These are phyloP conservation scores for Acephala macrosclerotiorum DNA, from an alignment of 2,329 filamentous ascomycete species.

Conservation along the genomic window DNA sequence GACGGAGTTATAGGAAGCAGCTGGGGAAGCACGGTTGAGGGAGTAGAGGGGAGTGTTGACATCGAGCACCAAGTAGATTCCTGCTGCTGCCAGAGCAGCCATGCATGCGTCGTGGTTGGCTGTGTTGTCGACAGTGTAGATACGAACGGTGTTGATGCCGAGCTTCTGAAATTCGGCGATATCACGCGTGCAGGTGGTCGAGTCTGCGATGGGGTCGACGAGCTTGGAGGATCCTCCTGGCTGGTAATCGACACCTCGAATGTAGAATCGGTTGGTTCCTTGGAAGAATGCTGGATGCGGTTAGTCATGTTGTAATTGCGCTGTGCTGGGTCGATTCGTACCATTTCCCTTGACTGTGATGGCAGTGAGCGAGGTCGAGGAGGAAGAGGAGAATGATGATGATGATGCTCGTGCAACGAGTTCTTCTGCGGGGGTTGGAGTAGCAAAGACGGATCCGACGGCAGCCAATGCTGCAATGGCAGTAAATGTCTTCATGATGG, in stretches of 20 bases:
- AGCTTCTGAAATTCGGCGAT: conserved; percentile 72
- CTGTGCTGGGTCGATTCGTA: conserved; percentile 21
- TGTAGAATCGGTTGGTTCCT: conserved; percentile 55
- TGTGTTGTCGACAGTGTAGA: conserved; percentile 78
- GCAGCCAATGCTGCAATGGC: conserved; percentile 41
- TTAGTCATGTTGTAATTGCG: conserved; percentile 13
- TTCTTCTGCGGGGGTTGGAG: conserved; percentile 32
- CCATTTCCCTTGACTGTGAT: conserved; percentile 45
- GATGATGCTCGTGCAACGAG: conserved; percentile 34
- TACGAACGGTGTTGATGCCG: conserved; percentile 75
- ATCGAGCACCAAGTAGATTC: conserved; percentile 77
- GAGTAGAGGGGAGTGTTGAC: conserved; percentile 76
- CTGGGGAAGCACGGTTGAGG: conserved; percentile 67
- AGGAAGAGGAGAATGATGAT: conserved; percentile 24
- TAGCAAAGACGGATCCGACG: conserved; percentile 30
- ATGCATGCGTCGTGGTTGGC: conserved; percentile 74
- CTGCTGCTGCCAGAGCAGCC: conserved; percentile 69
- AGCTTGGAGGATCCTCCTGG: conserved; percentile 49
- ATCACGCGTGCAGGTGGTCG: conserved; percentile 66
- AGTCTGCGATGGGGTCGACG: conserved; percentile 70
- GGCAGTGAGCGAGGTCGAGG: conserved; percentile 28
- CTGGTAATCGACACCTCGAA: conserved; percentile 71
- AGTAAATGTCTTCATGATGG: conserved; percentile 42
- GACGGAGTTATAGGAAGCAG: conserved; percentile 70
- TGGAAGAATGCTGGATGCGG: conserved; percentile 41